Conservation (phyloP, 176 grass and related monocot species). For the Bonia amplexicaulis region DNA sequence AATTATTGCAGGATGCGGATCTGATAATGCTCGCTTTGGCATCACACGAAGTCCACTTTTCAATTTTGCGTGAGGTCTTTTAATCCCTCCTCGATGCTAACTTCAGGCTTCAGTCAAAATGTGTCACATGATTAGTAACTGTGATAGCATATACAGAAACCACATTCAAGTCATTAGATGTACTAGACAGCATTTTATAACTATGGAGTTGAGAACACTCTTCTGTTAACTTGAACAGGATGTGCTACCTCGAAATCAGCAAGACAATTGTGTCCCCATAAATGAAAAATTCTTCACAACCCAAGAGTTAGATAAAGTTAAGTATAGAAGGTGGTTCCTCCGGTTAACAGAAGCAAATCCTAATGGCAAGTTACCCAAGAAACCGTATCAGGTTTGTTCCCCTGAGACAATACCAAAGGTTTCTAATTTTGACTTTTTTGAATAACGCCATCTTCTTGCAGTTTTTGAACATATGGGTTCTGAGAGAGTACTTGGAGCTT, state of each 20-base stretch:
- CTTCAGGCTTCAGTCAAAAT: background rate
- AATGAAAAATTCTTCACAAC: background rate
- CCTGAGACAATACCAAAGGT: background rate
- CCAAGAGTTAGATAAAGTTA: background rate
- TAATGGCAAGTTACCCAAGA: slow-evolving; percentile 1
- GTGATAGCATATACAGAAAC: background rate
- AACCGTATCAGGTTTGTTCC: slow-evolving; percentile 29
- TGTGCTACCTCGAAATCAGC: background rate
- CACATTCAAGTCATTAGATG: background rate
- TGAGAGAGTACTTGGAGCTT: slow-evolving; percentile 72
- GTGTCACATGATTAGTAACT: background rate
- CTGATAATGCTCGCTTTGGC: slow-evolving; percentile 86
- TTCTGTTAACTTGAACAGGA: slow-evolving; percentile 9
- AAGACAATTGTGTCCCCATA: background rate
- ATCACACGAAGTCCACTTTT: slow-evolving; percentile 75
- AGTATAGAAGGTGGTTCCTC: slow-evolving; percentile 16
- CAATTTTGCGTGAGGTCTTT: slow-evolving; percentile 69
- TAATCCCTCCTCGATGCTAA: background rate
- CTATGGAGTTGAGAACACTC: background rate
- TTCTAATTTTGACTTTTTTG: background rate
- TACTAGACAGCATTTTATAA: background rate
- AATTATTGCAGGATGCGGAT: slow-evolving; percentile 61
- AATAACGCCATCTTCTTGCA: slow-evolving; percentile 28
- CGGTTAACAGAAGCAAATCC: background rate
- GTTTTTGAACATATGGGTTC: slow-evolving; percentile 76